Base-by-base conservation (phyloP, 805 yeast genomes). In the Tetrapisispora fleetii region DNA sequence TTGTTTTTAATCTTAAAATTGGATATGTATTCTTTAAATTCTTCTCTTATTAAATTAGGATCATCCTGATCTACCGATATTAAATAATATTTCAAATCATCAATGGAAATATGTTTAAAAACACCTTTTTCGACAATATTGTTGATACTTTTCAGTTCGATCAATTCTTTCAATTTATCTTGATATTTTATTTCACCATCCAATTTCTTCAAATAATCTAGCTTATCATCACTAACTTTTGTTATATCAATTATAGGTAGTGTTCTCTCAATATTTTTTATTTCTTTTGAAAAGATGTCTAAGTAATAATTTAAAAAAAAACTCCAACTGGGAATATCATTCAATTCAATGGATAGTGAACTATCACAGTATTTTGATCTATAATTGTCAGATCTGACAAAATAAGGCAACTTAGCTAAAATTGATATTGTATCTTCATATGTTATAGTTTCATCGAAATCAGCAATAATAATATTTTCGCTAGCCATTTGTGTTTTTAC, bases 391-490 rank as follows among this genome's bases (percentile, higher is more conserved):
- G 43, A 27, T 17, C 57, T 55, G 18, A 51, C 22, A 8, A 35
- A 28, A 39, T 60, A 62, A 4, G 64, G 63, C 22, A 63, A 37
- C 14, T 52, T 45, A 2, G 62, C 64, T 6, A 64, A 22, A 5
- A 54, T 33, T 21, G 48, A 35, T 8, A 62, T 63, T 2, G 67
- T 64, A 47, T 64, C 67, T 11, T 49, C 47, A 5, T 42, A 44
- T 2, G 68, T 63, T 6, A 64, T 56, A 1, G 68, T 64, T 43
- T 63, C 67, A 50, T 64, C 68, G 47, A 63, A 64, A 48, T 64
- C 68, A 10, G 60, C 48, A 16, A 63, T 54, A 11, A 64, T 32
- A 11, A 37, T 18, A 6, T 28, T 43, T 7, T 13, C n/a, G 9
- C 10, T 37, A 19, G 13, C 28, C 41, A 44, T 37, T 19, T 40